Evolutionary conservation across 768 basidiomycete species (phyloP), one percentile per base, ranked within the genome.

Genomic region (Trametes villosa): DNA sequence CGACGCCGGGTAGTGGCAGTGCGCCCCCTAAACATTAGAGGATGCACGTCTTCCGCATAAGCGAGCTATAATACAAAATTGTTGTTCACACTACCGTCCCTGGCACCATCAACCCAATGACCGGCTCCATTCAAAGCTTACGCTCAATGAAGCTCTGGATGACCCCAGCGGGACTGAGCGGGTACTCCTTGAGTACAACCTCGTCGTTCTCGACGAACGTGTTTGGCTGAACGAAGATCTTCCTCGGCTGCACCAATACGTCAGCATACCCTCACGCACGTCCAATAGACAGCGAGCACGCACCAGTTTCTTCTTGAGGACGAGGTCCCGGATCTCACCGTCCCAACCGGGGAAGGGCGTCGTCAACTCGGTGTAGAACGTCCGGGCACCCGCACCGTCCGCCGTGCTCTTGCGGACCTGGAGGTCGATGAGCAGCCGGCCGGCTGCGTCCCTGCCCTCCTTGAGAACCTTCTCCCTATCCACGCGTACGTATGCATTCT

Each of bases 341-440:
- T 89, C 79, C 92, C 91, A 92, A 8, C 84, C 84, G 36, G 77
- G 71, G 46, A 85, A 73, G 3, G 93, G 93, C 44, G 82, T 86
- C 9, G 93, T 95, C 62, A 95, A 78, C 34, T 84, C 79, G n/a
- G 82, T 88, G 72, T 94, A 95, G 77, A 85, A 95, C 61, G 81
- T 76, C 33, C 86, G 84, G n/a, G 92, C 86, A 2, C 92, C 92
- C 9, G 84, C 74, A 46, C 89, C 92, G 70, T 94, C 92, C 22
- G 92, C 92, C 3, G 89, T 91, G 70, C 89, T 89, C 82, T 88
- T 94, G 64, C 86, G 86, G 33, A 94, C 88, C 72, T 95, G 93
- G 17, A 95, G 78, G 57, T 92, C 86, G 44, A 94, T 69, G 31
- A 96, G 79, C 15, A 95, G 83, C 69, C 88, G 86, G 49, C 90